phyloP scores from a whole-genome alignment of 1,139 yeast genomes.

The Hemisphaericaspora xylanilytica region DNA sequence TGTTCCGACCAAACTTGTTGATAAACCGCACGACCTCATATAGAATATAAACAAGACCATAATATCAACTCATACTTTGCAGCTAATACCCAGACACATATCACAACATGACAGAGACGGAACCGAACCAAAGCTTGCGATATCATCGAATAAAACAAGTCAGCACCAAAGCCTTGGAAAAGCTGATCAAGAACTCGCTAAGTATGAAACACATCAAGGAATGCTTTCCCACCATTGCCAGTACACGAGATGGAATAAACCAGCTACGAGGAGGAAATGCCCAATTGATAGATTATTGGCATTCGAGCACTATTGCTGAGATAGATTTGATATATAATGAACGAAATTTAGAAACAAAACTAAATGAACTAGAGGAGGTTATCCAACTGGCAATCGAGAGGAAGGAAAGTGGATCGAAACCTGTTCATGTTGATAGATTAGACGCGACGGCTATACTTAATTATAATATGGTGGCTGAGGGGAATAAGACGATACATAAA shows the following conservation, averaged over 20 bases:
- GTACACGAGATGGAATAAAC: constrained; percentile 47
- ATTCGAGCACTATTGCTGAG: constrained; percentile 54
- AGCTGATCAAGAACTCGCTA: constrained; percentile 57
- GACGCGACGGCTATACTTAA: constrained; percentile 35
- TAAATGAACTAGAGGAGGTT: constrained; percentile 65
- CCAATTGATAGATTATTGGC: constrained; percentile 66
- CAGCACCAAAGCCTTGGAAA: constrained; percentile 64
- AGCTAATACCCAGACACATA: too few species aligned
- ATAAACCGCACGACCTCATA: too few species aligned
- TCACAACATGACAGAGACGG: too few species aligned
- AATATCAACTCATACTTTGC: too few species aligned
- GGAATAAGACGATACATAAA: constrained; percentile 26
- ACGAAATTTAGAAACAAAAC: constrained; percentile 52
- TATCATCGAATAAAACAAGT: constrained; percentile 55
- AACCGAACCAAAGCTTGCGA: constrained; percentile 39
- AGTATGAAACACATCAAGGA: constrained; percentile 57
- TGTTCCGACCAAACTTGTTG: too few species aligned
- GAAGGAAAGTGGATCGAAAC: constrained; percentile 22
- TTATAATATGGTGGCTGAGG: constrained; percentile 27
- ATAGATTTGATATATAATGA: constrained; percentile 67
- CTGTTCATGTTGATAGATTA: constrained; percentile 32
- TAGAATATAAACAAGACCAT: too few species aligned
- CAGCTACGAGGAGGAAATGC: constrained; percentile 56
- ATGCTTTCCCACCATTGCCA: constrained; percentile 65
- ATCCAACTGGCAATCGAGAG: constrained; percentile 48